phyloP scores from a whole-genome alignment of 352 stramenopile genomes.

The Phytopythium sindhum region DNA sequence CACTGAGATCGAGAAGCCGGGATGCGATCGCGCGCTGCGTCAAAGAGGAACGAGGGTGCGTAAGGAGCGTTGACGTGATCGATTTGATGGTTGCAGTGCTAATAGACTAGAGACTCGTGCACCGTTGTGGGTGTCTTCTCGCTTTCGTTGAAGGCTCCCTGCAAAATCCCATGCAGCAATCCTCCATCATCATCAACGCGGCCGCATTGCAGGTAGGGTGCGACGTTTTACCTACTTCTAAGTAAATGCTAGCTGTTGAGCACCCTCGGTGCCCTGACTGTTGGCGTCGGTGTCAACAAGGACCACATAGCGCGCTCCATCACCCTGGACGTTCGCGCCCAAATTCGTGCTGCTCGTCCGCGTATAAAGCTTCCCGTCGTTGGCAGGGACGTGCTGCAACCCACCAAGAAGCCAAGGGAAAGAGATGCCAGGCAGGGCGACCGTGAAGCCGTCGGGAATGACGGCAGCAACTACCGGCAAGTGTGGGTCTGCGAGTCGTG shows the following conservation, averaged over 20 bases:
- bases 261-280: neutral
- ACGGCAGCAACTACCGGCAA: constrained; percentile 27
- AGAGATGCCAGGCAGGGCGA: neutral
- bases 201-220: constrained; percentile 55
- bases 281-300: constrained; percentile 8
- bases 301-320: constrained; percentile 55
- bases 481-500: constrained; percentile 81
- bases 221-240: no score
- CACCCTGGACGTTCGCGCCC: constrained; percentile 34
- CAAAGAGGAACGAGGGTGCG: constrained; percentile 1
- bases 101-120: neutral
- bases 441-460: neutral
- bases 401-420: neutral
- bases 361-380: neutral
- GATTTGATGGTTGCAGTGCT: neutral
- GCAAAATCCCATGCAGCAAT: constrained; percentile 21
- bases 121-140: neutral
- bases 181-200: constrained; percentile 65
- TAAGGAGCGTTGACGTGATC: neutral
- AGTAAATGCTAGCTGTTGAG: neutral
- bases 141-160: constrained; percentile 11
- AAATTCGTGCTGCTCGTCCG: neutral
- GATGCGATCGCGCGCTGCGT: neutral
- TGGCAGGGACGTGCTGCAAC: neutral
- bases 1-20: neutral